Percentiles rank a stretch among this genome's conserved stretches.
These are phyloP conservation scores for fission yeast (Schizosaccharomyces pombe) DNA, from an alignment of 805 yeast genomes.

Conservation along the genomic window DNA sequence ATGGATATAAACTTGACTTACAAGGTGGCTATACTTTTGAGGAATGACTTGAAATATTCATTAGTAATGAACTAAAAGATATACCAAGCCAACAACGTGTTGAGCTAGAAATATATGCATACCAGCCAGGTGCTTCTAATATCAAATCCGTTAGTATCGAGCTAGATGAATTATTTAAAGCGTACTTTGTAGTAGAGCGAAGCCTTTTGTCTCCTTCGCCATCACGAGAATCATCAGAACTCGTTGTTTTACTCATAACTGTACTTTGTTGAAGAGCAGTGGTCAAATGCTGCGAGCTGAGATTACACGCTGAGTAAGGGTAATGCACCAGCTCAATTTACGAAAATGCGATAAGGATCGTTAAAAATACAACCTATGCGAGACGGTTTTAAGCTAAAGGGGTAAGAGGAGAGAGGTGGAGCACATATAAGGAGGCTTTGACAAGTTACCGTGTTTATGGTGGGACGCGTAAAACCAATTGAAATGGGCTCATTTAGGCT, in stretches of 20 bases:
- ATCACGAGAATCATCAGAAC: not conserved
- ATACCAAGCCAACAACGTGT: not conserved
- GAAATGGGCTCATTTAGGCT: no score
- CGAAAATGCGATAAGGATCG: no score
- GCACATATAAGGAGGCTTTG: no score
- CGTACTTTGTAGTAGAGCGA: not conserved
- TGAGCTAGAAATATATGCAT: not conserved
- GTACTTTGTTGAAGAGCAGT: not conserved
- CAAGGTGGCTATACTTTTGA: conserved; percentile 1
- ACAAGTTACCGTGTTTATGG: no score
- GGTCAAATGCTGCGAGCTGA: no score
- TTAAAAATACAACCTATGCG: no score
- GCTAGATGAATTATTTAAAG: not conserved
- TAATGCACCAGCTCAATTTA: not conserved
- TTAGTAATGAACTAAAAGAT: not conserved
- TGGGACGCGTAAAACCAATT: no score
- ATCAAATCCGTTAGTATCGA: not conserved
- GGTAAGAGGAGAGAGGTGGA: no score
- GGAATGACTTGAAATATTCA: not conserved
- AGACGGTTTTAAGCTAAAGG: no score
- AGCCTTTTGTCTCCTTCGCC: not conserved
- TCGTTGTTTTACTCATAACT: not conserved
- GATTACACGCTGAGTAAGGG: not conserved
- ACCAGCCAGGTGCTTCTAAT: not conserved
- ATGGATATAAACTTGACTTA: not conserved